Conservation (phyloP, 2,329 filamentous ascomycete genomes). For the Epichloe sibirici region DNA sequence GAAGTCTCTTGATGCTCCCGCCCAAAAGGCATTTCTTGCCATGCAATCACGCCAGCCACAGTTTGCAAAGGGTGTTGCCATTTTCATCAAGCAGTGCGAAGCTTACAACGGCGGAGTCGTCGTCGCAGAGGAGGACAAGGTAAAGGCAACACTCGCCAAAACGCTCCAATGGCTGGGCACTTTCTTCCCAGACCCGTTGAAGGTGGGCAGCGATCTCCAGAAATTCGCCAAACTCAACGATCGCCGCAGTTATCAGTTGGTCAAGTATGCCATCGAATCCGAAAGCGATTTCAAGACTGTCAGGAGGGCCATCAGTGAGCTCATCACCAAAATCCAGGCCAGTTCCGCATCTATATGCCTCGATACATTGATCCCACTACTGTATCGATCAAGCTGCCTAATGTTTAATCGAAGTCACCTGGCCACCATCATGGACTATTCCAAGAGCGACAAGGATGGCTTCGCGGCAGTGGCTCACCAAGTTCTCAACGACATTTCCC, state of each 20-base stretch:
- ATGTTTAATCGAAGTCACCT: slow-evolving; percentile 94
- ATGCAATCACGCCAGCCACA: slow-evolving; percentile 68
- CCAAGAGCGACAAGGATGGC: slow-evolving; percentile 69
- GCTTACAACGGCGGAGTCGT: slow-evolving; percentile 80
- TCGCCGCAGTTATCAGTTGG: slow-evolving; percentile 76
- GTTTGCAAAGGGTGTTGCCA: slow-evolving; percentile 58
- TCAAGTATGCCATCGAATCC: slow-evolving; percentile 72
- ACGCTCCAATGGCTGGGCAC: slow-evolving; percentile 62
- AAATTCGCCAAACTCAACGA: slow-evolving; percentile 90
- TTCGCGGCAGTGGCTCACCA: slow-evolving; percentile 74
- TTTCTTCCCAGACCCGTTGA: slow-evolving; percentile 62
- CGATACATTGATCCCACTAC: slow-evolving; percentile 68
- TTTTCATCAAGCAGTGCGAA: slow-evolving; percentile 77
- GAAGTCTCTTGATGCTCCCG: slow-evolving; percentile 61
- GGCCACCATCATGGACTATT: slow-evolving; percentile 76
- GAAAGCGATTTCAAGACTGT: slow-evolving; percentile 90
- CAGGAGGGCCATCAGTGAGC: slow-evolving; percentile 78
- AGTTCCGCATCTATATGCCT: slow-evolving; percentile 52
- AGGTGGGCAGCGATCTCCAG: slow-evolving; percentile 65
- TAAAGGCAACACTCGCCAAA: slow-evolving; percentile 58
- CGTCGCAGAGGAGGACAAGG: slow-evolving; percentile 54
- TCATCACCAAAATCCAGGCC: slow-evolving; percentile 67
- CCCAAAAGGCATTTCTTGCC: slow-evolving; percentile 80
- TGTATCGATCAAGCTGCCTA: slow-evolving; percentile 74
- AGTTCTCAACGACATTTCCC: slow-evolving; percentile 83